phyloP scores from a whole-genome alignment of 208 protist species.

The Naegleria lovaniensis region DNA sequence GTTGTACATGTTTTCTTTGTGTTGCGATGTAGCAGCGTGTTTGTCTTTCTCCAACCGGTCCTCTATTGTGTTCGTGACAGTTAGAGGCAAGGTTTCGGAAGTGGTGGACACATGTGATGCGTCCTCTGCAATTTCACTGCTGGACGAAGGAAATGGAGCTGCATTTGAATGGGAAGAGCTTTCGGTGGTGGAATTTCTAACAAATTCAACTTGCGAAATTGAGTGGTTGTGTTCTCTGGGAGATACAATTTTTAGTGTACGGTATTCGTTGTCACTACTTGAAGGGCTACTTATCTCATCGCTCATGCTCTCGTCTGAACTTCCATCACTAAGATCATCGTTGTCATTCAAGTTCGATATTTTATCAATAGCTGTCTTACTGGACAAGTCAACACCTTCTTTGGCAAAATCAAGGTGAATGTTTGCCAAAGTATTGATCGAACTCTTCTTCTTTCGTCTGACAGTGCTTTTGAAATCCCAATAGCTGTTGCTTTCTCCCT shows the following conservation, averaged over 20 bases:
- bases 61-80: not conserved
- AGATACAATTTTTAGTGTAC: not conserved
- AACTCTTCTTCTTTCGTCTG: not conserved
- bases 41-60: not conserved
- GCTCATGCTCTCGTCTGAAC: not conserved
- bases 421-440: not conserved
- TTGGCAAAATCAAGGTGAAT: not conserved
- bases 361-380: not conserved
- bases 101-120: not conserved
- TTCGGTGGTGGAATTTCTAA: not conserved
- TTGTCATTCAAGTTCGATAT: not conserved
- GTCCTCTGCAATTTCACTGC: not conserved
- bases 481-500: slow-evolving; percentile 32
- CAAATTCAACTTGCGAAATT: not conserved
- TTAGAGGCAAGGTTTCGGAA: not conserved
- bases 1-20: not conserved
- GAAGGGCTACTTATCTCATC: not conserved
- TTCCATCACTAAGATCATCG: not conserved
- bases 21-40: not conserved
- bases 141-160: not conserved
- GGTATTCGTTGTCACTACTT: not conserved
- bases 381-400: not conserved
- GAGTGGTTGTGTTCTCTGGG: not conserved
- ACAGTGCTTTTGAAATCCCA: slow-evolving; percentile 37
- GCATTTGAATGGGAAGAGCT: too few relatives aligned